Percentiles rank a stretch among this genome's conserved stretches.
phyloP scores from a whole-genome alignment of 768 basidiomycete genomes.

The Boletus fagicola region DNA sequence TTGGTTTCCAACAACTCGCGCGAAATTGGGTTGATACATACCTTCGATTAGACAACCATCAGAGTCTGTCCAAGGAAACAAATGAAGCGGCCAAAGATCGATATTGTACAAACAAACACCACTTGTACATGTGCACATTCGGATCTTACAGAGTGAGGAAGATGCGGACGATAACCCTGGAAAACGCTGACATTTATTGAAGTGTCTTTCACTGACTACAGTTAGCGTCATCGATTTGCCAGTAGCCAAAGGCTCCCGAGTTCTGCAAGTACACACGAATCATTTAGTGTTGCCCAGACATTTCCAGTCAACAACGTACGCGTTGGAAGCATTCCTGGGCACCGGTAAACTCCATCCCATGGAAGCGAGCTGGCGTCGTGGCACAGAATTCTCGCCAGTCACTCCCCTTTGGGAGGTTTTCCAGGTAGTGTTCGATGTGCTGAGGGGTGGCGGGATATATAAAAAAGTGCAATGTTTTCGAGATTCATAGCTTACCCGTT shows the following conservation, averaged over 20 bases:
- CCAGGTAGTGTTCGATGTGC: slow-evolving; percentile 31
- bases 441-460: neutral
- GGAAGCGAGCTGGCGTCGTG: slow-evolving; percentile 31
- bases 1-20: no score
- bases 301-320: slow-evolving; percentile 5
- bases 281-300: neutral
- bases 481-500: slow-evolving; percentile 16
- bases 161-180: neutral
- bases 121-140: neutral
- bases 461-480: neutral
- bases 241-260: slow-evolving; percentile 17
- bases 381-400: slow-evolving; percentile 36
- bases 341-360: slow-evolving; percentile 23
- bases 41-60: neutral
- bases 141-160: neutral
- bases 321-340: slow-evolving; percentile 24
- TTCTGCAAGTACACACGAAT: neutral
- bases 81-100: no score
- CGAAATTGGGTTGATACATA: no score
- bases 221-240: slow-evolving; percentile 24
- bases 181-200: neutral
- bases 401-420: slow-evolving; percentile 25
- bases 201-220: neutral
- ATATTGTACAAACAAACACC: neutral
- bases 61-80: neutral